phyloP scores from a whole-genome alignment of 257 asterid genomes.

The Ophiorrhiza pumila region DNA sequence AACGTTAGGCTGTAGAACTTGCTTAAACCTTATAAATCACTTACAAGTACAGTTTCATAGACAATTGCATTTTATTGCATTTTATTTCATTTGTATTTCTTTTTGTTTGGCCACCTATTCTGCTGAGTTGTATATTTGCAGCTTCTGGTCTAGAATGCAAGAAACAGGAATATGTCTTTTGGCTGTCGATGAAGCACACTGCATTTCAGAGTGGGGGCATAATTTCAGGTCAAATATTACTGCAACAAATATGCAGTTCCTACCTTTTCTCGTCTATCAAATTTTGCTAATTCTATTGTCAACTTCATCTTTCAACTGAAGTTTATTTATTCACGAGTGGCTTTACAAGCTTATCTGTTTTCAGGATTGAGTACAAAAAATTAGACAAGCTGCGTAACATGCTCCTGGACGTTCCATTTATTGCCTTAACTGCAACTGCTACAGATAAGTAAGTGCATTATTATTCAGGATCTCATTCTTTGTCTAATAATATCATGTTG shows the following conservation, averaged over 20 bases:
- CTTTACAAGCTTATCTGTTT: constrained; percentile 9
- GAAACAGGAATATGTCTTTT: constrained; percentile 71
- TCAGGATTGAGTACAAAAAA: constrained; percentile 84
- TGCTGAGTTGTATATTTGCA: constrained; percentile 32
- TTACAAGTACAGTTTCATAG: not conserved
- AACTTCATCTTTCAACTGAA: not conserved
- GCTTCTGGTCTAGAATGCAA: constrained; percentile 84
- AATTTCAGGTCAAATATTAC: constrained; percentile 55
- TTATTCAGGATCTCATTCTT: constrained; percentile 2
- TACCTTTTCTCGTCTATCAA: not conserved
- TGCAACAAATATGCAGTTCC: not conserved
- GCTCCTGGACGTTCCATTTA: constrained; percentile 70
- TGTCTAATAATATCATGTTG: not conserved
- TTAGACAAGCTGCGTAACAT: constrained; percentile 70
- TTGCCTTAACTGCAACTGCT: constrained; percentile 93
- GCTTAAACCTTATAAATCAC: not conserved
- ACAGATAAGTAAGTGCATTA: constrained; percentile 67
- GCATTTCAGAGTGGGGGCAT: constrained; percentile 99
- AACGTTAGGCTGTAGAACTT: not conserved
- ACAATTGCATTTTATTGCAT: not conserved
- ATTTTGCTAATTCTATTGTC: not conserved
- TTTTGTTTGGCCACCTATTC: not conserved
- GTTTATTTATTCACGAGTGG: constrained; percentile 1
- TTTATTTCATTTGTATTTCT: not conserved
- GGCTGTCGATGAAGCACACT: constrained; percentile 98